Base-by-base conservation (phyloP, 306 rosid genomes). In the Pterocarpus macrocarpus region DNA sequence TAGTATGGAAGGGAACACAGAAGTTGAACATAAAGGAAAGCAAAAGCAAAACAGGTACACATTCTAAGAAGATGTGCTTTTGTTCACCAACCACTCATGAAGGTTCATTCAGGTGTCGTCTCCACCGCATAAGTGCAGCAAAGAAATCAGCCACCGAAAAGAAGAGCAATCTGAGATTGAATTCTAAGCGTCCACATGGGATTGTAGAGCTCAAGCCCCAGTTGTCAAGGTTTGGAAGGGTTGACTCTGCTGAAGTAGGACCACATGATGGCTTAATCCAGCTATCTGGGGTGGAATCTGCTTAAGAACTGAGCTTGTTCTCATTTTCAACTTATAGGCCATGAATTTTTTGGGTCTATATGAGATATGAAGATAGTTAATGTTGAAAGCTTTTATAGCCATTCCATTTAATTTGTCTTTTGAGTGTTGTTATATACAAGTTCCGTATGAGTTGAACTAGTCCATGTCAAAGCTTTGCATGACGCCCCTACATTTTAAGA, bases 51-150 rank as follows among this genome's bases (percentile, higher is more conserved):
- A 32, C 69, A 62, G 4, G 9, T 32, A n/a, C 76, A 59, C 61
- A 5, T 36, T 69, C 79, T 69, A 22, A 22, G 28, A 80, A 44
- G 28, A 4, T 28, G 66, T 85, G 87, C 70, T 76, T 8, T 56
- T 80, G 87, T 76, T 50, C 87, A 69, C 87, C 87, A 85, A 76
- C 87, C 38, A 80, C 80, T 53, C 87, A 85, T 64, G 71, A 70
- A 70, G 85, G 85, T n/a, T 80, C 85, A 55, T 85, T 80, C 55
- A 55, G 75, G 72, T 85, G 87, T 17, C 78, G 44, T 28, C 82
- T 70, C 33, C 87, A 85, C 38, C 79, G 85, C 12, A 56, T 69
- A 2, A 35, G n/a, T 61, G 59, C 81, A 69, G 15, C 71, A 8
- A 82, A 63, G 52, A 84, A 74, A 10, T 22, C 78, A 75, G 2